Evolutionary conservation across 164 flowering plant species (phyloP), one percentile per base, ranked within the genome.

Genomic region (Houttuynia cordata): DNA sequence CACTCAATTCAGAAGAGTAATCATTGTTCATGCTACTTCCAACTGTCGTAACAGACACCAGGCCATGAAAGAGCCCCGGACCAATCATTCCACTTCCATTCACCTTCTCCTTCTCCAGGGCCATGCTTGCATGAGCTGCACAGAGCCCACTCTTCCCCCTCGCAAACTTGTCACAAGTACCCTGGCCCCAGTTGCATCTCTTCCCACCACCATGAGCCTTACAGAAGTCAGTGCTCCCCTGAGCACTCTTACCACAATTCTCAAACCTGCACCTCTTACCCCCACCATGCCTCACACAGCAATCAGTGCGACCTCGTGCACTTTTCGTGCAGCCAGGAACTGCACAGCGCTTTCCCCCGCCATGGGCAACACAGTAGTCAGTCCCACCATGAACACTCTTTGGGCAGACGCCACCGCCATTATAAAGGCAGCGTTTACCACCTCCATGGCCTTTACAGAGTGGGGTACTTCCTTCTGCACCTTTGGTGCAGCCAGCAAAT

Each of bases 181-280:
- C 83, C 8, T 75, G 83, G 17, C 79, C 84, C 92, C 92, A 90
- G 1, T 65, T 53, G 70, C 97, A 90, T 58, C 97, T 63, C 68
- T 87, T 90, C 7, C 97, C 97, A 14, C 97, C 95, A 22, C 97
- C 97, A 56, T 91, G 97, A 8, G 97, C 95, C 71, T 86, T 86
- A 79, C 97, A 91, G 66, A 86, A 91, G 41, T 91, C 88, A 1
- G 97, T 88, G 80, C 96, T 91, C 37, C 96, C 97, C 64, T 91
- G 97, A 45, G 97, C 97, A 68, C 95, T 87, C 76, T 87, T 90
- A 47, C 75, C 87, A 68, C 97, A 91, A 45, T 73, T 76, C 25
- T 81, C 86, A 62, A 73, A 58, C 53, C 58, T 70, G 71, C 96
- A 88, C 7, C 97, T 76, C 73, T 84, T 88, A 8, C 97, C 97